Conservation (phyloP, 768 basidiomycete species). For the Suillus fuscotomentosus region DNA sequence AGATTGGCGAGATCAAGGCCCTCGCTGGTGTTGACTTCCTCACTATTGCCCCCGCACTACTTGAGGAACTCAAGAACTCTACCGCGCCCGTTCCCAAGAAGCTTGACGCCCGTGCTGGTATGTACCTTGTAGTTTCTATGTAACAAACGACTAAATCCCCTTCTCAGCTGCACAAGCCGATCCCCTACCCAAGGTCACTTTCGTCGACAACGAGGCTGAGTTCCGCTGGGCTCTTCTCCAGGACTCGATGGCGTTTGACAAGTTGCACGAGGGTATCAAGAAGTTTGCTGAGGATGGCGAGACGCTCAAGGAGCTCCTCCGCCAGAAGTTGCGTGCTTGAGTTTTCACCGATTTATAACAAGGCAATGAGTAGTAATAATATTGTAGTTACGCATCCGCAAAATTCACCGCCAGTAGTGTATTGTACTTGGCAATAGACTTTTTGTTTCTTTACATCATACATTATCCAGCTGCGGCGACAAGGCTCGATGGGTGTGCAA, state of each 20-base stretch:
- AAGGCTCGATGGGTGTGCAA: neutral
- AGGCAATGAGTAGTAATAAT: neutral
- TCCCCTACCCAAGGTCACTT: slow-evolving; percentile 76
- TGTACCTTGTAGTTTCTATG: neutral
- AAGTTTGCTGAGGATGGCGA: slow-evolving; percentile 97
- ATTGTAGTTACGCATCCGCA: neutral
- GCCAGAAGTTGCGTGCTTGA: slow-evolving; percentile 50
- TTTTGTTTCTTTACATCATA: neutral
- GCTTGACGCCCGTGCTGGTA: slow-evolving; percentile 62
- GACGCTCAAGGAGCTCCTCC: slow-evolving; percentile 81
- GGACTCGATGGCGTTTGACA: slow-evolving; percentile 98
- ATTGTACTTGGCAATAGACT: slow-evolving; percentile 1
- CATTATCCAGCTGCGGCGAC: neutral
- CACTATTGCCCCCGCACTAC: slow-evolving; percentile 87
- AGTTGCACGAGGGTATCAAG: slow-evolving; percentile 97
- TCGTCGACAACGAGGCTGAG: slow-evolving; percentile 89
- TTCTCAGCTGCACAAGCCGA: slow-evolving; percentile 50
- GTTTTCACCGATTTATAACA: neutral
- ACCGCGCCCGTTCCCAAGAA: slow-evolving; percentile 78
- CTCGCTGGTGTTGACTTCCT: slow-evolving; percentile 98
- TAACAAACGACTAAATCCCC: neutral
- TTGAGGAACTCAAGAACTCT: slow-evolving; percentile 90
- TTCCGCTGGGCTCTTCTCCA: slow-evolving; percentile 94
- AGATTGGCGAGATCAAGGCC: slow-evolving; percentile 90
- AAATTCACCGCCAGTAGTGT: neutral